Evolutionary conservation across 2,329 filamentous ascomycete genomes (phyloP), one percentile per base, ranked within the genome.

Genomic region (Talaromyces sp.): DNA sequence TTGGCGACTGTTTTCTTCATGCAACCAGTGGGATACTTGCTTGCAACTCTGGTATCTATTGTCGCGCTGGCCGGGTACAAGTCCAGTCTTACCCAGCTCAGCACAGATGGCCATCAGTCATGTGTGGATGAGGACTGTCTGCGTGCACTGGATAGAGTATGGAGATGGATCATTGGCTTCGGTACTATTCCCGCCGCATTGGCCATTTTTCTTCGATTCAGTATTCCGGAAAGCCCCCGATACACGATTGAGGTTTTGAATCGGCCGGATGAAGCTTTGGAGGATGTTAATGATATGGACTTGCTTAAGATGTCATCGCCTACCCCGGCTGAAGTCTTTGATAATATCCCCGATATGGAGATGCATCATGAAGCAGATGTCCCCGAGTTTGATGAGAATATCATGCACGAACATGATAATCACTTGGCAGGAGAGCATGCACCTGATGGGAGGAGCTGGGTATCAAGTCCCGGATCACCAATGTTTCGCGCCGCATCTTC

Each of bases 1-100:
- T 92, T 94, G 87, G 90, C 88, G 47, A 84, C 89, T 25, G 91
- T 94, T 64, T 94, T 94, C 73, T 89, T 91, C 71, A 93, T 92
- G 89, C 91, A 95, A 76, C 91, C 91, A 69, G 84, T 93, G 59
- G 91, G 91, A 22, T 91, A 94, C 77, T 86, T 93, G 59, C 83
- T 82, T 27, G 91, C 89, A 58, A 90, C 90, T 61, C 84, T 93
- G 45, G 84, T 94, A 69, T 89, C 91, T 77, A 82, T 94, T 58
- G 90, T 93, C 72, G 84, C 89, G 65, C 89, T 89, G 0, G 81
- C 87, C 19, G 89, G 88, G 58, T 92, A 92, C 82, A 89, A 87
- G 78, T 78, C 84, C 11, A 84, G 85, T 17, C 82, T 91, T 0
- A 22, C 64, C 19, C 59, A 64, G 25, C 56, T 40, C 29, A 64